Evolutionary conservation across 768 basidiomycete species (phyloP).

Genomic region (Leccinum aurantiacum): DNA sequence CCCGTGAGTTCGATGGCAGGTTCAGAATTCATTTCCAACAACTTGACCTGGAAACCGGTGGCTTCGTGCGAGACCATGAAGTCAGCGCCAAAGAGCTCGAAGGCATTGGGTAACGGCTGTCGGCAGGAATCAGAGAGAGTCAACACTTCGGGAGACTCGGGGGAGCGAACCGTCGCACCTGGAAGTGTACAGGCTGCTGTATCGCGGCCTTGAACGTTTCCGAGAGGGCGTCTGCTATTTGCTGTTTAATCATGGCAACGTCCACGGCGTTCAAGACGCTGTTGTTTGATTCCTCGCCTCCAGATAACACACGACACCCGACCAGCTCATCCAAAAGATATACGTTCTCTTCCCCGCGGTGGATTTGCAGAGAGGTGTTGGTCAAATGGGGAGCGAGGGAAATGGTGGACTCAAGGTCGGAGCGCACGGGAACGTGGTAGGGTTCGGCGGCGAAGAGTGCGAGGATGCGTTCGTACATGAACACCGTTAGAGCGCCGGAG

Average conservation of each 20-base stretch:
- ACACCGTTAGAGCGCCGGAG: conserved; percentile 74
- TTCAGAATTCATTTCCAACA: conserved; percentile 92
- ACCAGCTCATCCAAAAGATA: conserved; percentile 78
- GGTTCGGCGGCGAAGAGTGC: conserved; percentile 83
- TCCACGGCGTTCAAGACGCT: conserved; percentile 31
- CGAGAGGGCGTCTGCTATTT: conserved; percentile 63
- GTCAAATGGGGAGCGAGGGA: conserved; percentile 76
- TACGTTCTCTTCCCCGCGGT: conserved; percentile 67
- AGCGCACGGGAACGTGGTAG: conserved; percentile 51
- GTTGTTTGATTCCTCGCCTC: conserved; percentile 23
- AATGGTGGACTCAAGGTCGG: conserved; percentile 25
- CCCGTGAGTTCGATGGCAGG: conserved; percentile 96
- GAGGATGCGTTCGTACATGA: conserved; percentile 78
- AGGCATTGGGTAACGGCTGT: conserved; percentile 85
- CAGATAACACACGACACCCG: conserved; percentile 56
- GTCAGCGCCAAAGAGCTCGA: conserved; percentile 95
- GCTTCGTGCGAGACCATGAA: conserved; percentile 65
- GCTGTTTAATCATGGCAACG: conserved; percentile 52
- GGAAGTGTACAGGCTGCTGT: conserved; percentile 80
- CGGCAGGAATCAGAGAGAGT: background rate
- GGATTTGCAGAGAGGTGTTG: conserved; percentile 84
- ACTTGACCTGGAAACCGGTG: conserved; percentile 54
- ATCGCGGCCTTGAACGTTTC: conserved; percentile 88
- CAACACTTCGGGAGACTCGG: background rate
- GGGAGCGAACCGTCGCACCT: conserved; percentile 44